phyloP scores from a whole-genome alignment of 805 yeast species.

The Wickerhamiella occidentalis region DNA sequence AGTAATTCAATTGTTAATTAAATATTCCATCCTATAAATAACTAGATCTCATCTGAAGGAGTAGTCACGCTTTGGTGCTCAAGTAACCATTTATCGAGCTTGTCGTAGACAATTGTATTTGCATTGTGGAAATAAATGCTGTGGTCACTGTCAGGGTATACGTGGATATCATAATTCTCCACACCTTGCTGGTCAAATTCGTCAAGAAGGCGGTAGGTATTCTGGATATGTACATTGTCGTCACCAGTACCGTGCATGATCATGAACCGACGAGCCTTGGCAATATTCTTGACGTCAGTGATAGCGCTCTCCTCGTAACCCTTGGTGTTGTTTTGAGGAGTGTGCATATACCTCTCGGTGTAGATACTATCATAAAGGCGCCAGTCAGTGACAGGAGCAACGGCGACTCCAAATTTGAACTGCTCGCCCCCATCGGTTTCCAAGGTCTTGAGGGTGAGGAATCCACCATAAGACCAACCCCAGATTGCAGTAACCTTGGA shows the following conservation, averaged over 20 bases:
- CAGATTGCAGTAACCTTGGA: slow-evolving; percentile 63
- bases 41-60: background rate
- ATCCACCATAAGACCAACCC: slow-evolving; percentile 99
- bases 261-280: slow-evolving; percentile 51
- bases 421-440: slow-evolving; percentile 66
- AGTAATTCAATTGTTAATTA: background rate
- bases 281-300: slow-evolving; percentile 43
- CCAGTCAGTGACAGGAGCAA: slow-evolving; percentile 98
- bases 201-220: slow-evolving; percentile 68
- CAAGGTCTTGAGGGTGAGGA: slow-evolving; percentile 74
- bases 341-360: slow-evolving; percentile 89
- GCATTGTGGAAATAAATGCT: slow-evolving; percentile 72
- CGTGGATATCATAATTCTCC: slow-evolving; percentile 82
- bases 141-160: slow-evolving; percentile 92
- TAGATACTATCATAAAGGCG: slow-evolving; percentile 79
- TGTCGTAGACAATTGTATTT: slow-evolving; percentile 55
- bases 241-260: slow-evolving; percentile 96
- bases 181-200: slow-evolving; percentile 53
- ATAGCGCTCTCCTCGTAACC: slow-evolving; percentile 56
- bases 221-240: slow-evolving; percentile 93
- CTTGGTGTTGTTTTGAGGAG: slow-evolving; percentile 50
- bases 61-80: slow-evolving; percentile 18
- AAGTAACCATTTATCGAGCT: slow-evolving; percentile 55
- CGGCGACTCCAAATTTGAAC: slow-evolving; percentile 84
- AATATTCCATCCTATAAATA: background rate